Conservation (phyloP, 2,329 filamentous ascomycete genomes). For the Tolypocladium capitatum region DNA sequence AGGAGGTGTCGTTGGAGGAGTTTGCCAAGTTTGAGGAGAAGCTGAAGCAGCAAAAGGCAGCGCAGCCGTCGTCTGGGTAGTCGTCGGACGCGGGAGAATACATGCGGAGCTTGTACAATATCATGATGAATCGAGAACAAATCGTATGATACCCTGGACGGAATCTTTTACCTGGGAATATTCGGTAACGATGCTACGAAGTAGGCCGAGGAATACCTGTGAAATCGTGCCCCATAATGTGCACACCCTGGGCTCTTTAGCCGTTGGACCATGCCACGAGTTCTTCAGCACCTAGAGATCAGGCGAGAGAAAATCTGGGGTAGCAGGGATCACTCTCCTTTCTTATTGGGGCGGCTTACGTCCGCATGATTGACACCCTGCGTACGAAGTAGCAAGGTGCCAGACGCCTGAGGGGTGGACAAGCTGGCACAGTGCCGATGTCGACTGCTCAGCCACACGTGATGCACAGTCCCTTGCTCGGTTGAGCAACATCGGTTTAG, state of each 20-base stretch:
- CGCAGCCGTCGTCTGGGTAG: slow-evolving; percentile 4
- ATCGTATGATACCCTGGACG: background rate
- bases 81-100: background rate
- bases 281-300: background rate
- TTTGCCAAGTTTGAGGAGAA: slow-evolving; percentile 95
- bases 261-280: background rate
- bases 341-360: background rate
- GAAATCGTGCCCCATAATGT: too few species aligned
- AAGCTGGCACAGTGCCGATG: background rate
- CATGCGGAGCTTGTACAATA: background rate
- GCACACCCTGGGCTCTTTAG: background rate
- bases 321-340: background rate
- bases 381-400: too few species aligned
- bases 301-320: background rate
- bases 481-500: background rate
- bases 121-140: background rate
- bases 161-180: background rate
- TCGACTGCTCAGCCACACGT: background rate
- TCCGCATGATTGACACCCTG: background rate
- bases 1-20: slow-evolving; percentile 73
- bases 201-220: too few species aligned
- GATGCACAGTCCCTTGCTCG: background rate
- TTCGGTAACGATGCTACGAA: too few species aligned
- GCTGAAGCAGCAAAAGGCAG: slow-evolving; percentile 40
- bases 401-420: background rate